A percentile compares a stretch with the other conserved stretches of the same genome.
These are phyloP conservation scores for Leccinum longicurvipes DNA, from an alignment of 768 basidiomycete species.

Conservation along the genomic window DNA sequence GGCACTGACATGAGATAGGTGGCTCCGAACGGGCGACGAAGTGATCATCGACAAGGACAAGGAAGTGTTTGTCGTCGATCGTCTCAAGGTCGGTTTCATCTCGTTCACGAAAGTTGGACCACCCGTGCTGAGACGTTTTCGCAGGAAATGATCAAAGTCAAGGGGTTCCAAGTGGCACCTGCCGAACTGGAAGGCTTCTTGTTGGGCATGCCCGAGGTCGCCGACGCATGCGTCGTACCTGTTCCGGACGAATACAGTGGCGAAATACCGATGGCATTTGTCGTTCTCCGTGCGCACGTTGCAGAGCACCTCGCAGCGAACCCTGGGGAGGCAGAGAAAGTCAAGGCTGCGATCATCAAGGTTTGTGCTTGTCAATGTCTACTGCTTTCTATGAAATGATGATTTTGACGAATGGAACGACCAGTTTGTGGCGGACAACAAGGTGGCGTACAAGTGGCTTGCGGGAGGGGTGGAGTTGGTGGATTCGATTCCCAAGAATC, in stretches of 20 bases:
- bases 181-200: slow-evolving; percentile 69
- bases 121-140: slow-evolving; percentile 5
- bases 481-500: slow-evolving; percentile 55
- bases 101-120: background rate
- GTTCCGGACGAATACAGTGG: slow-evolving; percentile 68
- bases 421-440: slow-evolving; percentile 54
- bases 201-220: slow-evolving; percentile 57
- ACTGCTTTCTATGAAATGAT: background rate
- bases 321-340: slow-evolving; percentile 27
- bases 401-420: background rate
- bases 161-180: slow-evolving; percentile 72
- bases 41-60: slow-evolving; percentile 50
- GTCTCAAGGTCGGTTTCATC: slow-evolving; percentile 47
- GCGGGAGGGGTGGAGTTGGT: slow-evolving; percentile 58
- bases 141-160: slow-evolving; percentile 66
- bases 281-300: slow-evolving; percentile 48
- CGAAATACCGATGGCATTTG: slow-evolving; percentile 68
- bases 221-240: slow-evolving; percentile 62
- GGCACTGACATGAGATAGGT: slow-evolving; percentile 37
- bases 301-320: slow-evolving; percentile 32
- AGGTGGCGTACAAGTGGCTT: slow-evolving; percentile 56
- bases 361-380: slow-evolving; percentile 26
- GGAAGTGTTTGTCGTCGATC: slow-evolving; percentile 60
- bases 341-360: slow-evolving; percentile 48
- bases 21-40: slow-evolving; percentile 69